phyloP scores from a whole-genome alignment of 768 basidiomycete species.

The Serendipita indica region DNA sequence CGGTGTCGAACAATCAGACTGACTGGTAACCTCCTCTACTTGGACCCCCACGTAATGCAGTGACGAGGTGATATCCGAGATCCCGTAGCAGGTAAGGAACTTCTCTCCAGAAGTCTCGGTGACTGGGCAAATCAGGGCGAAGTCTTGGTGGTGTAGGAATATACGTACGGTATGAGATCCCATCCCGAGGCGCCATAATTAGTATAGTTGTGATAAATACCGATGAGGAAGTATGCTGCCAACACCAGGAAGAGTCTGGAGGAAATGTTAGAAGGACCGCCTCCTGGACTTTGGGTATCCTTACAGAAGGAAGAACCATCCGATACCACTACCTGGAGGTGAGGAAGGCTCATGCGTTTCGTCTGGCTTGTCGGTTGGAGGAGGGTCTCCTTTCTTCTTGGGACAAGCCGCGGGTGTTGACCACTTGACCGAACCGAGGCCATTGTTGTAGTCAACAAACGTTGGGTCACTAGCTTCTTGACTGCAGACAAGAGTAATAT shows the following conservation, averaged over 20 bases:
- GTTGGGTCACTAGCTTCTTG: constrained; percentile 28
- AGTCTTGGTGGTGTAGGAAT: constrained; percentile 4
- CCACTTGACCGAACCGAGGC: constrained; percentile 46
- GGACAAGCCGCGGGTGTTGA: constrained; percentile 43
- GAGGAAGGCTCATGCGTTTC: neutral
- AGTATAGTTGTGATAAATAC: constrained; percentile 78
- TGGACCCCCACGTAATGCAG: neutral
- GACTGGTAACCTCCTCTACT: constrained; percentile 5
- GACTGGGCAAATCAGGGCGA: constrained; percentile 29
- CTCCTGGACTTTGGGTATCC: constrained; percentile 18
- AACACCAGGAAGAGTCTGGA: constrained; percentile 49
- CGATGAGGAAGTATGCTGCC: constrained; percentile 54
- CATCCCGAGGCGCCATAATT: constrained; percentile 71
- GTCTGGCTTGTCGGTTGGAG: neutral
- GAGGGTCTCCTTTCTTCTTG: constrained; percentile 20
- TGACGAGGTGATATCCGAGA: constrained; percentile 41
- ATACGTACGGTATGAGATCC: constrained; percentile 70
- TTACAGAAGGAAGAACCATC: constrained; percentile 79
- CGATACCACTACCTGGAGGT: constrained; percentile 54
- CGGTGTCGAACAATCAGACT: neutral
- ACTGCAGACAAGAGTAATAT: constrained; percentile 45
- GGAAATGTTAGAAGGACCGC: neutral
- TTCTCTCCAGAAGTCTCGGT: constrained; percentile 83
- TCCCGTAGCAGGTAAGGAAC: constrained; percentile 76
- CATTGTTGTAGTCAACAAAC: constrained; percentile 47